These are phyloP conservation scores for Orbilia oligospora DNA, from an alignment of 2,329 filamentous ascomycete genomes.

Conservation along the genomic window DNA sequence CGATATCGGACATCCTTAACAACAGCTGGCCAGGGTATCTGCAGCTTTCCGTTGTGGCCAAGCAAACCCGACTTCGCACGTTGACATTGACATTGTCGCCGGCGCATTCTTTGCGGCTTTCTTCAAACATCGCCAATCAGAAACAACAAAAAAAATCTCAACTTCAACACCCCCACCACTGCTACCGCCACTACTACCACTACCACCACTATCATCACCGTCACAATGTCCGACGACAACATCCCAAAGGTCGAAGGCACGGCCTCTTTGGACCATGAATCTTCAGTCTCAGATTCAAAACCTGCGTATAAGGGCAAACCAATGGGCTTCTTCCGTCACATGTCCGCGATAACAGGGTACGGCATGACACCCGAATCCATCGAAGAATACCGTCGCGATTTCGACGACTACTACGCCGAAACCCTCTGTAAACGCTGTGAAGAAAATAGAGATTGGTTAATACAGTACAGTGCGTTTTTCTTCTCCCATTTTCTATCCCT, in stretches of 20 bases:
- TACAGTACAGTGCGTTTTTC: constrained; percentile 75
- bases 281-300: constrained; percentile 41
- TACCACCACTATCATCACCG: not conserved
- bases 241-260: constrained; percentile 35
- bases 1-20: not conserved
- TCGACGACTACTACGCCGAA: constrained; percentile 77
- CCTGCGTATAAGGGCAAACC: constrained; percentile 53
- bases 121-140: not conserved
- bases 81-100: too few species aligned
- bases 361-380: constrained; percentile 76
- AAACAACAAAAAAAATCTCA: not conserved
- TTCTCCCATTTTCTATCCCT: too few species aligned
- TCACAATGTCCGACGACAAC: constrained; percentile 28
- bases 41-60: not conserved
- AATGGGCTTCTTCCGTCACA: constrained; percentile 52
- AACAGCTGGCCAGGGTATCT: not conserved
- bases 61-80: constrained; percentile 34
- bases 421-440: constrained; percentile 77
- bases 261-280: constrained; percentile 35
- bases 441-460: constrained; percentile 83
- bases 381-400: constrained; percentile 82
- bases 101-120: too few species aligned
- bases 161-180: not conserved
- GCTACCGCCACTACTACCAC: not conserved
- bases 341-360: constrained; percentile 74